Base-by-base conservation (phyloP, 768 basidiomycete species). In the Pulveroboletus sp. region DNA sequence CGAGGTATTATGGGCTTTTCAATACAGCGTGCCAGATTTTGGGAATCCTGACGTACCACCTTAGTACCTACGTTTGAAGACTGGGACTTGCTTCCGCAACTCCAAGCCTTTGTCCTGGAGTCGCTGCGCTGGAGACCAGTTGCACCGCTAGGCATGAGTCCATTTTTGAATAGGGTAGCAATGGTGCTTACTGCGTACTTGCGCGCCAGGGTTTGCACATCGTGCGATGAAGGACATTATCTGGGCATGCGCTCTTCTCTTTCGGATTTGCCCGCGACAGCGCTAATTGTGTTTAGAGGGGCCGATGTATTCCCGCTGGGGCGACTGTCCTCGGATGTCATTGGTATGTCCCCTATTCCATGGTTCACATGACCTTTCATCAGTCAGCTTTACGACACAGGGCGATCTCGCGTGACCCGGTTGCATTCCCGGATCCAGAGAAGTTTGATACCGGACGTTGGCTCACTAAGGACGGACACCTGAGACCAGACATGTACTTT, bases 201-300 rank as follows among this genome's bases (percentile, higher is more conserved):
- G 2, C 43, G 61, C 12, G 27, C 27, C 12, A 29, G 84, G 84
- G 1, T 82, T 85, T 52, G 72, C 82, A 3, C 86, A 89, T 52
- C 76, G 77, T 39, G 78, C 85, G 2, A 79, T 78, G 2, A 76
- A 76, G 47, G 84, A 87, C 43, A 77, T 89, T 25, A 81, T 73
- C 81, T 82, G 47, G 53, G 63, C 59, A 38, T 38, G n/a, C 11
- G 6, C 2, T 6, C 16, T 6, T 21, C 11, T 21, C 12, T 17
- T n/a, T n/a, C 12, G 13, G n/a, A 12, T 4, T 19, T 4, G 10
- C 20, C 13, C 11, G 17, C 12, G 27, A 21, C 14, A n/a, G 9
- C 16, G 12, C 17, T 37, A 17, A n/a, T n/a, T n/a, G n/a, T n/a
- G n/a, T n/a, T n/a, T 6, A 37, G 36, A 37, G 17, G 36, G 20